These are phyloP conservation scores for Casuarina glauca DNA, from an alignment of 306 rosid genomes.

Conservation along the genomic window DNA sequence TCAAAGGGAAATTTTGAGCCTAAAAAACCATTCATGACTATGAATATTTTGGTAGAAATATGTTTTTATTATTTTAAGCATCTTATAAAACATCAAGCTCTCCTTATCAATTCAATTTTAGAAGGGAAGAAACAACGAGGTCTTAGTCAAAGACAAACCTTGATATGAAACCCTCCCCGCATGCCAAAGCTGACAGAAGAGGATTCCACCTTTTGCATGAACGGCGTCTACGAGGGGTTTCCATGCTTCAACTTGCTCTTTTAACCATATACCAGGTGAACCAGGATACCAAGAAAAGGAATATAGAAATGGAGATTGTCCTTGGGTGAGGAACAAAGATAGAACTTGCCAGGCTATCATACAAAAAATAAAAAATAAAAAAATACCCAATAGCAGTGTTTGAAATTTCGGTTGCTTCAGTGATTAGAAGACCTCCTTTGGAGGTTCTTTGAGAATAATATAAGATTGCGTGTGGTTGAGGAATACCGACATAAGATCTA, in stretches of 20 bases:
- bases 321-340: not conserved
- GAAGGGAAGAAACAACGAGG: no score
- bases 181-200: slow-evolving; percentile 68
- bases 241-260: slow-evolving; percentile 59
- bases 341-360: not conserved
- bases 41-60: no score
- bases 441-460: slow-evolving; percentile 50
- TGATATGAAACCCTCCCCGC: slow-evolving; percentile 47
- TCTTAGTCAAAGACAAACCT: slow-evolving; percentile 13
- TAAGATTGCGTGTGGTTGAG: slow-evolving; percentile 44
- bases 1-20: no score
- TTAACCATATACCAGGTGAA: slow-evolving; percentile 52
- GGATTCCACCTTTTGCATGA: slow-evolving; percentile 54
- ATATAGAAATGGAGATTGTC: not conserved
- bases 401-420: slow-evolving; percentile 33
- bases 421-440: slow-evolving; percentile 37
- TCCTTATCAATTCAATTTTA: no score
- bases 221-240: slow-evolving; percentile 57
- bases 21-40: no score
- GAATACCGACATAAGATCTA: slow-evolving; percentile 32
- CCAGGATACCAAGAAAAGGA: slow-evolving; percentile 19
- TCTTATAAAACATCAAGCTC: no score
- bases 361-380: no score
- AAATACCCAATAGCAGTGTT: slow-evolving; percentile 49
- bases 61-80: no score